Evolutionary conservation across 441 rosid species (phyloP).

Genomic region (Pelargonium myrrhifolium): DNA sequence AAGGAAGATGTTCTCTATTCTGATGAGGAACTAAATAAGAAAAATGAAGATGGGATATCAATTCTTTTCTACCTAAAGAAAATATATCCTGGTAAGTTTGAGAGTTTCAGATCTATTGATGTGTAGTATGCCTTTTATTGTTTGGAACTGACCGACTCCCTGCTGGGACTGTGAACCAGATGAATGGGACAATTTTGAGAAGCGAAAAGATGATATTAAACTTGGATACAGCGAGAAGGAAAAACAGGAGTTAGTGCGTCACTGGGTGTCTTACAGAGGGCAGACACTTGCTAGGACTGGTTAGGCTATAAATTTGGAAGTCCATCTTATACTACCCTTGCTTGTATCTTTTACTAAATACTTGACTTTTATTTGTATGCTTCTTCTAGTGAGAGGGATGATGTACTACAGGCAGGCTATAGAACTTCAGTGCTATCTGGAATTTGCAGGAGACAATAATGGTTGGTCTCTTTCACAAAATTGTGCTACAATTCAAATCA

Average conservation of each 20-base stretch:
- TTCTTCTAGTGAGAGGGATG: conserved; percentile 82
- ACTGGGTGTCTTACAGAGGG: conserved; percentile 90
- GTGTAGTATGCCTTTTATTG: neutral
- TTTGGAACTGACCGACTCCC: conserved; percentile 16
- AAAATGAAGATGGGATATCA: conserved; percentile 94
- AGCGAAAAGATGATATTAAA: conserved; percentile 42
- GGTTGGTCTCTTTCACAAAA: conserved; percentile 40
- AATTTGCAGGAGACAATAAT: conserved; percentile 40
- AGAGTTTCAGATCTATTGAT: conserved; percentile 19
- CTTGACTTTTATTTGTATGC: conserved; percentile 4
- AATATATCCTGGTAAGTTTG: conserved; percentile 81
- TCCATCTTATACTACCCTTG: conserved; percentile 16
- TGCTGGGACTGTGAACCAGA: conserved; percentile 40
- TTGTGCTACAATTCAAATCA: neutral
- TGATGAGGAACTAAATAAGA: conserved; percentile 62
- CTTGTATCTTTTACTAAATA: neutral
- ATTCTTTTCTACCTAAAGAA: conserved; percentile 78
- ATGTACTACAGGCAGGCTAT: conserved; percentile 84
- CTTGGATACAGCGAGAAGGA: conserved; percentile 20
- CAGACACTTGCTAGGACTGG: conserved; percentile 98
- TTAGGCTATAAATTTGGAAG: conserved; percentile 11
- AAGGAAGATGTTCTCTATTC: conserved; percentile 93
- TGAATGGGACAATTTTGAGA: conserved; percentile 77
- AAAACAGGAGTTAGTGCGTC: conserved; percentile 38
- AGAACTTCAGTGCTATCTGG: conserved; percentile 72